Percentiles rank a stretch among this genome's conserved stretches.
These are phyloP conservation scores for Cucurbita argyrosperma DNA, from an alignment of 306 rosid genomes.

Conservation along the genomic window DNA sequence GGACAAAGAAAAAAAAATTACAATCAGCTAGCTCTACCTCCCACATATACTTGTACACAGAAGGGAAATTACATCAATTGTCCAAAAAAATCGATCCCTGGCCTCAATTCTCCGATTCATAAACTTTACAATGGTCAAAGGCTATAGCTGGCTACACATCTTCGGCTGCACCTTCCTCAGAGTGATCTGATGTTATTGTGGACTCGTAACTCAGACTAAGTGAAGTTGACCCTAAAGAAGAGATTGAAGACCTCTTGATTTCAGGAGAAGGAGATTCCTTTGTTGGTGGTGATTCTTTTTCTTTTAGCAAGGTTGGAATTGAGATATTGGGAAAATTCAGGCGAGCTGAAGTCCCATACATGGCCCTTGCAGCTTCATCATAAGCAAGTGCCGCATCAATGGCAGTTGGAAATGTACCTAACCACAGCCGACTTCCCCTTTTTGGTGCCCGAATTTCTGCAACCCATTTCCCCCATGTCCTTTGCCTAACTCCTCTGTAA, in stretches of 20 bases:
- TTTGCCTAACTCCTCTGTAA: constrained; percentile 84
- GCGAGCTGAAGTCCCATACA: constrained; percentile 63
- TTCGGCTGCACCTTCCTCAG: constrained; percentile 17
- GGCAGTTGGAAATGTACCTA: constrained; percentile 65
- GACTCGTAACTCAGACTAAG: constrained; percentile 11
- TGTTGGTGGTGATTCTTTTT: constrained; percentile 4
- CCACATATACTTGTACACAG: background rate
- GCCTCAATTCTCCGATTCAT: background rate
- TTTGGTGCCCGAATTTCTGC: constrained; percentile 75
- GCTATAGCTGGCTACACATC: constrained; percentile 22
- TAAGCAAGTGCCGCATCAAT: constrained; percentile 77
- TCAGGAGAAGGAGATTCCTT: constrained; percentile 6
- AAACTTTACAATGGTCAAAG: constrained; percentile 16
- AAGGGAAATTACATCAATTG: background rate
- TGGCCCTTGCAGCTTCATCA: constrained; percentile 76
- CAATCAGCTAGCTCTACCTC: background rate
- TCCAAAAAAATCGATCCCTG: background rate
- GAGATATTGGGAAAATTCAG: constrained; percentile 66
- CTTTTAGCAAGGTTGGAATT: constrained; percentile 29
- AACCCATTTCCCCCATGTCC: constrained; percentile 97
- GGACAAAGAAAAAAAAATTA: background rate
- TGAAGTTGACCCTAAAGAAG: constrained; percentile 11
- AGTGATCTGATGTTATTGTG: constrained; percentile 21
- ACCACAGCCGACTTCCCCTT: constrained; percentile 66
- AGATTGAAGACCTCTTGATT: background rate